Evolutionary conservation across 306 rosid species (phyloP).

Genomic region (Cicer yamashitae): DNA sequence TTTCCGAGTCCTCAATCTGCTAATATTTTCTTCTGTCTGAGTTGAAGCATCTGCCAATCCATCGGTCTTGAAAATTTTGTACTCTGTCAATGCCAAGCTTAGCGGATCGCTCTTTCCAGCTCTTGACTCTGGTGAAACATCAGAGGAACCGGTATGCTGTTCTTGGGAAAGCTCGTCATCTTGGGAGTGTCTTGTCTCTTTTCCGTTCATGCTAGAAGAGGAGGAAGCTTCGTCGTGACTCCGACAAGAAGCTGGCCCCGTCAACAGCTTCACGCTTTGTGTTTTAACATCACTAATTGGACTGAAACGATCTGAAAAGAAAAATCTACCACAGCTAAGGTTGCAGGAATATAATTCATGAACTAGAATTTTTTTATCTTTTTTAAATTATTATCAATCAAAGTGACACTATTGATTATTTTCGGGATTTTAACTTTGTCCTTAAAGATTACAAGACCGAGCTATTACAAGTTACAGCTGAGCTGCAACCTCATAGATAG

Average conservation of each 20-base stretch:
- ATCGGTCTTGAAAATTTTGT: slow-evolving; percentile 78
- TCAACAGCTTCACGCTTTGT: slow-evolving; percentile 74
- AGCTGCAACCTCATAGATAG: too few relatives aligned
- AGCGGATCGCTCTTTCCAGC: slow-evolving; percentile 65
- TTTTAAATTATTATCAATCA: too few relatives aligned
- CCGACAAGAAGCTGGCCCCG: slow-evolving; percentile 72
- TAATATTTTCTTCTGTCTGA: slow-evolving; percentile 82
- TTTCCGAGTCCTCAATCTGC: slow-evolving; percentile 59
- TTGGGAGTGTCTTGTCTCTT: slow-evolving; percentile 70
- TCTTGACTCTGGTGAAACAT: slow-evolving; percentile 77
- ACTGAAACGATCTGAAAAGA: slow-evolving; percentile 67
- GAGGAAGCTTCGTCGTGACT: slow-evolving; percentile 86
- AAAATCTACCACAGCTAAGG: slow-evolving; percentile 36
- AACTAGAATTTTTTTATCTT: neutral
- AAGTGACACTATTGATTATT: too few relatives aligned
- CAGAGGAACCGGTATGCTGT: slow-evolving; percentile 64
- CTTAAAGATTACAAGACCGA: too few relatives aligned
- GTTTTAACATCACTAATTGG: slow-evolving; percentile 63
- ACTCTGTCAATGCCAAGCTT: slow-evolving; percentile 90
- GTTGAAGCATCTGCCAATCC: slow-evolving; percentile 94
- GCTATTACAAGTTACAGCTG: too few relatives aligned
- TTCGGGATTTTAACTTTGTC: too few relatives aligned
- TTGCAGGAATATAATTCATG: neutral
- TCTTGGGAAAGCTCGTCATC: slow-evolving; percentile 79
- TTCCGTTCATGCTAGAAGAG: slow-evolving; percentile 90